These are phyloP conservation scores for Fusarium coffeatum DNA, from an alignment of 2,329 filamentous ascomycete species.

Conservation along the genomic window DNA sequence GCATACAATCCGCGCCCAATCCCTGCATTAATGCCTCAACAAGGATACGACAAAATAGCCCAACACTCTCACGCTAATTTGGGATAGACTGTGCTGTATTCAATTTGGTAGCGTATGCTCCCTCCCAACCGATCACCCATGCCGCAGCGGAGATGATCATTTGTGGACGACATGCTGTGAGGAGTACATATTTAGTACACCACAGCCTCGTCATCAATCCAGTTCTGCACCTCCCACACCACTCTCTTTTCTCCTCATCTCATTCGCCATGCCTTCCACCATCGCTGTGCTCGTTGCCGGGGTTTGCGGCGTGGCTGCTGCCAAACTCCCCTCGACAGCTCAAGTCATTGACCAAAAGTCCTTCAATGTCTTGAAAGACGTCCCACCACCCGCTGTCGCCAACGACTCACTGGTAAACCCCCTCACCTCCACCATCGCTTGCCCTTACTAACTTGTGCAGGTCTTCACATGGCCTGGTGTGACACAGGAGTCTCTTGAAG, in stretches of 20 bases:
- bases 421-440: accelerated
- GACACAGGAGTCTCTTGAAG: slow-evolving; percentile 34
- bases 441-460: neutral
- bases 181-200: slow-evolving; percentile 28
- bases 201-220: neutral
- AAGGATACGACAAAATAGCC: neutral
- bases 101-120: neutral
- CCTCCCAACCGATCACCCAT: neutral
- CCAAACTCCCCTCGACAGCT: slow-evolving; percentile 30
- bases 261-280: slow-evolving; percentile 34
- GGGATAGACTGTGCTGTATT: neutral
- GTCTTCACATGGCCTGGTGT: slow-evolving; percentile 42
- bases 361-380: slow-evolving; percentile 38
- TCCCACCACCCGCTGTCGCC: slow-evolving; percentile 32
- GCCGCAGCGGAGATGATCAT: slow-evolving; percentile 4
- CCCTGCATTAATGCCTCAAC: slow-evolving; percentile 24
- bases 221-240: neutral
- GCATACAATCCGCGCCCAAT: slow-evolving; percentile 6
- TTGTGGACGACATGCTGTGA: neutral
- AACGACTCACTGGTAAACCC: slow-evolving; percentile 31
- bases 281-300: slow-evolving; percentile 35
- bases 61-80: accelerated
- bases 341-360: slow-evolving; percentile 41
- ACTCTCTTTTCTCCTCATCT: slow-evolving; percentile 4
- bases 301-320: slow-evolving; percentile 59